Base-by-base conservation (phyloP, 2,329 filamentous ascomycete genomes). In the Volutella citrinella region DNA sequence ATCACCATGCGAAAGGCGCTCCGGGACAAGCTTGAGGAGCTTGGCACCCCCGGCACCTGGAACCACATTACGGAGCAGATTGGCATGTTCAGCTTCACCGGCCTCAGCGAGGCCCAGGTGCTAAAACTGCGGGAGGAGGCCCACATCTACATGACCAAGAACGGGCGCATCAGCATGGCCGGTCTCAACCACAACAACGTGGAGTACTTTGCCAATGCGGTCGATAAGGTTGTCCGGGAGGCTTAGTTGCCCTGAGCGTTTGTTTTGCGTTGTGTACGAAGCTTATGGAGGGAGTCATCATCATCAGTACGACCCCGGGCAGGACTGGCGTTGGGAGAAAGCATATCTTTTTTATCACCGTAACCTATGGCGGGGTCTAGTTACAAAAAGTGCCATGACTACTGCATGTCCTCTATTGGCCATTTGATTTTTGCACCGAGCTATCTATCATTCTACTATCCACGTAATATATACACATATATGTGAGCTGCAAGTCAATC, bases 21-120 rank as follows among this genome's bases (percentile, higher is more conserved):
- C 51, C 78, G 87, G 31, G 67, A 70, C 36, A 87, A 90, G 64
- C 78, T 98, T 10, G 91, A 97, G 67, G 79, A 82, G 56, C 76
- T 91, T 40, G 80, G 78, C 19, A 96, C 93, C 0, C 91, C 91
- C 0, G 91, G 91, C 19, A 84, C 78, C 11, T 98, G 93, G 93
- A 87, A 90, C 57, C 93, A 98, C 68, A 95, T 98, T 61, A 96
- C 90, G 12, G 87, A 94, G 55, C 93, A 98, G 75, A 98, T 98
- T 59, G 93, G 93, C 69, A 98, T 98, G 93, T 98, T 98, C 70
- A 91, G 84, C 63, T 98, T 95, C 63, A 94, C 87, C 1, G 87
- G 87, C 10, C 66, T 94, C 59, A 76, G 63, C 10, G 84, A 89
- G 66, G 59, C 76, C 43, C 87, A 93, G 60, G 87, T 91, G 7